Percentiles rank a stretch among this genome's conserved stretches.
Evolutionary conservation across 495 filamentous ascomycete species (phyloP).

Genomic region (Emericellopsis terricola): DNA sequence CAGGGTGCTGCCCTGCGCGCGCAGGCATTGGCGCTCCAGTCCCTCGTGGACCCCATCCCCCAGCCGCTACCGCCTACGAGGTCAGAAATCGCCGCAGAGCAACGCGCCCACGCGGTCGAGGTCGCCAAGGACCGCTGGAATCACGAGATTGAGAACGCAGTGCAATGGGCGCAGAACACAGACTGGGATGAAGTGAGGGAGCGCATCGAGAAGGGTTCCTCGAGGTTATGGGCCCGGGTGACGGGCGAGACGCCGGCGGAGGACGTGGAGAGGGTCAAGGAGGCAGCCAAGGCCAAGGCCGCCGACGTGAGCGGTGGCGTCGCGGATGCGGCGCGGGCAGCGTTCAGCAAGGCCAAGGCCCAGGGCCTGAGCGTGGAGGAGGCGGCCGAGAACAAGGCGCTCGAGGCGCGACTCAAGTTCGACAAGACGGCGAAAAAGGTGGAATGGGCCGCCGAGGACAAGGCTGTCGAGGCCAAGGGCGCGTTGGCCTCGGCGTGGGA

Average conservation of each 20-base stretch:
- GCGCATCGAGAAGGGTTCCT: conserved; percentile 24
- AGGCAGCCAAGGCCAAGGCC: conserved; percentile 10
- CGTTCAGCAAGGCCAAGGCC: conserved; percentile 14
- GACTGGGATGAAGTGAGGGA: conserved; percentile 45
- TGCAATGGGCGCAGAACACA: conserved; percentile 46
- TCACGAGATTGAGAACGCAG: conserved; percentile 46
- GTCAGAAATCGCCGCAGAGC: conserved; percentile 20
- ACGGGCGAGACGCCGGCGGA: conserved; percentile 6
- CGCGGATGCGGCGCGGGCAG: conserved; percentile 12
- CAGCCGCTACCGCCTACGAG: conserved; percentile 20
- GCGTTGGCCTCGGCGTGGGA: conserved; percentile 12
- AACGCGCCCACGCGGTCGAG: conserved; percentile 36
- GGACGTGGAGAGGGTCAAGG: conserved; percentile 6
- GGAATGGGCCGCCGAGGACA: conserved; percentile 3
- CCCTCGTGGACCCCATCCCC: conserved; percentile 29
- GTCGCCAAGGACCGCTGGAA: conserved; percentile 69
- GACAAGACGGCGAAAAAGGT: neutral
- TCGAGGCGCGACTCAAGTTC: neutral
- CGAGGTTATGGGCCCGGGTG: conserved; percentile 11
- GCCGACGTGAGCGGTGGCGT: conserved; percentile 10
- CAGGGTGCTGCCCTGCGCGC: conserved; percentile 57
- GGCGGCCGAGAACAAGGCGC: conserved; percentile 6
- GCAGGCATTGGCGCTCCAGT: conserved; percentile 43
- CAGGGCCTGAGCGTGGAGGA: conserved; percentile 6
- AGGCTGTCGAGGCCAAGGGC: conserved; percentile 11